Evolutionary conservation across 2,329 filamentous ascomycete species (phyloP).

Genomic region (Tothia fuscella): DNA sequence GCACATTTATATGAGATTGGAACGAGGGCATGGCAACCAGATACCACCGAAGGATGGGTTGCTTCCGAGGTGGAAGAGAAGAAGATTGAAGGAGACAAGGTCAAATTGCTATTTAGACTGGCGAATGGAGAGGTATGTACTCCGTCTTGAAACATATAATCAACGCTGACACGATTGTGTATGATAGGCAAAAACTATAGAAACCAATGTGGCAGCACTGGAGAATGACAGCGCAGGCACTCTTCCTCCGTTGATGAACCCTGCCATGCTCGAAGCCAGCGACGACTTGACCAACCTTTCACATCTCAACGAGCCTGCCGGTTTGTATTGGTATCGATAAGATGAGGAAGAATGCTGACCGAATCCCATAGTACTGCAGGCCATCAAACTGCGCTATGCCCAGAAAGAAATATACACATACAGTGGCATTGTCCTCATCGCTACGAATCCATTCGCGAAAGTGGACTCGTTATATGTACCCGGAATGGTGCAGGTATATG

Average conservation of each 20-base stretch:
- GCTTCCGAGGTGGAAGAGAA: constrained; percentile 89
- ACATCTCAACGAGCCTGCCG: constrained; percentile 94
- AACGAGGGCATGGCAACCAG: constrained; percentile 96
- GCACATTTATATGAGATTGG: constrained; percentile 92
- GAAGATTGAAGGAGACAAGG: constrained; percentile 71
- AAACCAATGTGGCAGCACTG: constrained; percentile 65
- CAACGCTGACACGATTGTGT: constrained; percentile 3
- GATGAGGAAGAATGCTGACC: constrained; percentile 15
- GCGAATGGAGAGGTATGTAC: constrained; percentile 87
- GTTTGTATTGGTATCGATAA: constrained; percentile 32
- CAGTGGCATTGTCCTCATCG: constrained; percentile 95
- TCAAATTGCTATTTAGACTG: constrained; percentile 74
- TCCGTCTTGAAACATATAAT: not conserved
- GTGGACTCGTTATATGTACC: constrained; percentile 97
- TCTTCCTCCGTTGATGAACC: constrained; percentile 93
- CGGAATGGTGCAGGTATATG: constrained; percentile 99
- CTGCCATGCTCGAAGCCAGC: constrained; percentile 93
- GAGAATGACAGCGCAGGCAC: constrained; percentile 64
- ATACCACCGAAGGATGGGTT: constrained; percentile 92
- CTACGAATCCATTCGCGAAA: constrained; percentile 92
- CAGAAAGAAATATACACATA: constrained; percentile 99
- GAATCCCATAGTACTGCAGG: constrained; percentile 65
- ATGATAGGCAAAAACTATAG: constrained; percentile 61
- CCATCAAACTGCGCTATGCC: constrained; percentile 89
- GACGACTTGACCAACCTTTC: constrained; percentile 96